These are phyloP conservation scores for Chenopodium album DNA, from an alignment of 148 eudicot genomes.

Conservation along the genomic window DNA sequence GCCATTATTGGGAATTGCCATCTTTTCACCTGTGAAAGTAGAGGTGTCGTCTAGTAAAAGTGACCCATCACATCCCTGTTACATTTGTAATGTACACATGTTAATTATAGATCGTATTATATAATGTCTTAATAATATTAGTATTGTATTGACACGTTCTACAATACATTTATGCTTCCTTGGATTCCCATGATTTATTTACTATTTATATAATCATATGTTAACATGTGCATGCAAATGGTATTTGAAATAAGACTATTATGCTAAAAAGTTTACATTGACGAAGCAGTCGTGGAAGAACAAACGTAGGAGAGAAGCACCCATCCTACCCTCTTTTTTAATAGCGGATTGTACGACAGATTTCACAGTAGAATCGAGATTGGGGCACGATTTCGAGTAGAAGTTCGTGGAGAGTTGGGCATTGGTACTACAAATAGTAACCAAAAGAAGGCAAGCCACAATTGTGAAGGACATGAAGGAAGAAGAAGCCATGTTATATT, in stretches of 20 bases:
- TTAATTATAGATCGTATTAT: too few species aligned
- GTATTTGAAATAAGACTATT: constrained; percentile 7
- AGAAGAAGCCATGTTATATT: constrained; percentile 10
- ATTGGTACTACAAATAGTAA: constrained; percentile 14
- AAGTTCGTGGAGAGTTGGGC: constrained; percentile 24
- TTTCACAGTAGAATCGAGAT: constrained; percentile 5
- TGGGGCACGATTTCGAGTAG: constrained; percentile 25
- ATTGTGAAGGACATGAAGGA: neutral
- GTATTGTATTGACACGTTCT: too few species aligned
- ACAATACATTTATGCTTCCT: too few species aligned
- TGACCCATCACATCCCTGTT: constrained; percentile 1
- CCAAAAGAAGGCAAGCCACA: neutral
- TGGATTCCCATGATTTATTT: too few species aligned
- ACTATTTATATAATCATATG: too few species aligned
- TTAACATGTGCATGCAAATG: neutral
- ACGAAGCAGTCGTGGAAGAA: constrained; percentile 22
- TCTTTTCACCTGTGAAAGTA: neutral
- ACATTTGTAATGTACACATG: neutral
- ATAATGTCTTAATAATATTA: too few species aligned
- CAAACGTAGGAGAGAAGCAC: constrained; percentile 19
- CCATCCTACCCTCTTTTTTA: constrained; percentile 9
- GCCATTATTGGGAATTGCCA: neutral
- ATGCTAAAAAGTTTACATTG: neutral
- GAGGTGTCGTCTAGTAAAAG: neutral
- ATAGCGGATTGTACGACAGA: constrained; percentile 18